Base-by-base conservation (phyloP, 2,329 filamentous ascomycete species). In the Neonectria coccinea region DNA sequence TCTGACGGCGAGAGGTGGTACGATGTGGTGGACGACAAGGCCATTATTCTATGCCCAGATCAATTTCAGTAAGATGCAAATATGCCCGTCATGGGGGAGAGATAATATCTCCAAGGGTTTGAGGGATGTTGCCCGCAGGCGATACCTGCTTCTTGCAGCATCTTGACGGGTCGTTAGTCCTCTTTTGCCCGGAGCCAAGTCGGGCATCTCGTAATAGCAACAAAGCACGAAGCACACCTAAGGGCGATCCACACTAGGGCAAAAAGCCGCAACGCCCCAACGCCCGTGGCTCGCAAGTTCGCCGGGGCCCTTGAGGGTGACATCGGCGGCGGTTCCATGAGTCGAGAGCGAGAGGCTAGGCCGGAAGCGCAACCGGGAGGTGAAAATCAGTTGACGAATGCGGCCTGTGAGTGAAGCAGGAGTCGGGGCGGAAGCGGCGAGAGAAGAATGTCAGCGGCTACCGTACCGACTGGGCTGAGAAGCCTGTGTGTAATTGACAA, bases 291-390 rank as follows among this genome's bases (percentile, higher is more conserved):
- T 45, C 16, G 16, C 16, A 9, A 29, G 31, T 2, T 42, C 31
- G 44, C 27, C n/a, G 25, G 48, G 47, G 20, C 7, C 8, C 25
- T 20, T 11, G 22, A 25, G 29, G n/a, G 54, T 53, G 41, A 57
- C 54, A 62, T 53, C 47, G 59, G 53, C 41, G 41, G 59, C 54
- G 59, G 53, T 42, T 8, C 12, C n/a, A 14, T 14, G 33, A 51
- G 42, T 33, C 25, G 44, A 36, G 9, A 50, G 18, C 4, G 42
- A 12, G 20, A 22, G 42, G 18, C 42, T 25, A 33, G 27, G 8
- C 39, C 25, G 47, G 39, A 57, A 45, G 39, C 18, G 18, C 27
- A 50, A 20, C 5, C 14, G n/a, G 51, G 29, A 62, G 47, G 54
- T 27, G 36, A 44, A 58, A 57, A 50, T 50, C 45, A 51, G 56